phyloP scores from a whole-genome alignment of 306 rosid species.

The Medicago lupulina region DNA sequence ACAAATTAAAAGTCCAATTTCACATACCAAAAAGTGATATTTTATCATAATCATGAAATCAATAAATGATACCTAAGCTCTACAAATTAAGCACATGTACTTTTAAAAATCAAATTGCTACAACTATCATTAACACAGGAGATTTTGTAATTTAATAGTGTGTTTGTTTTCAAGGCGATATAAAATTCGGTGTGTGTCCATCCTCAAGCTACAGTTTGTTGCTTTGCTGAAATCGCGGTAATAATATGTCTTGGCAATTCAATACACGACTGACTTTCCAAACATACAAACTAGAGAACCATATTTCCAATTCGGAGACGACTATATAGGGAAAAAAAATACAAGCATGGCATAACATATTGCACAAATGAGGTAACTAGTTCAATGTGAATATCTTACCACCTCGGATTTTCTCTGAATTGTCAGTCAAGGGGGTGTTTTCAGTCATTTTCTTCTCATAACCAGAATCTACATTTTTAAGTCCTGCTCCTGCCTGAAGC shows the following conservation, averaged over 20 bases:
- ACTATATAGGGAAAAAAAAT: not conserved
- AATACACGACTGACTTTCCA: not conserved
- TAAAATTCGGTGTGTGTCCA: not conserved
- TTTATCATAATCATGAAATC: conserved; percentile 29
- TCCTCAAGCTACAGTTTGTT: not conserved
- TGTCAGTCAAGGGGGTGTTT: conserved; percentile 3
- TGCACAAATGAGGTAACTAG: conserved; percentile 13
- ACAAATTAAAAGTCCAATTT: conserved; percentile 1
- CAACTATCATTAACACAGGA: conserved; percentile 17
- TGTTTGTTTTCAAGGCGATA: not conserved
- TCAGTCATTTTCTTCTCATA: conserved; percentile 12
- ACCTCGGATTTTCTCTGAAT: not conserved
- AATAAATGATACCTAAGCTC: conserved; percentile 4
- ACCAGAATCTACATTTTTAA: not conserved
- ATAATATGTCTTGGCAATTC: not conserved
- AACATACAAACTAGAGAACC: conserved; percentile 1
- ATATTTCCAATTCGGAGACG: conserved; percentile 1
- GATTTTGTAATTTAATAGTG: not conserved
- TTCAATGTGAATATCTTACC: conserved; percentile 40
- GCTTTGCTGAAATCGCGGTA: not conserved
- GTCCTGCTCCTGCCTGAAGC: conserved; percentile 4
- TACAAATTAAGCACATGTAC: not conserved
- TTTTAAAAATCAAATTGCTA: not conserved
- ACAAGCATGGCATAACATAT: not conserved
- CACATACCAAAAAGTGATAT: not conserved